Evolutionary conservation across 148 eudicot genomes (phyloP), one percentile per base, ranked within the genome.

Genomic region (Agrostemma githago): DNA sequence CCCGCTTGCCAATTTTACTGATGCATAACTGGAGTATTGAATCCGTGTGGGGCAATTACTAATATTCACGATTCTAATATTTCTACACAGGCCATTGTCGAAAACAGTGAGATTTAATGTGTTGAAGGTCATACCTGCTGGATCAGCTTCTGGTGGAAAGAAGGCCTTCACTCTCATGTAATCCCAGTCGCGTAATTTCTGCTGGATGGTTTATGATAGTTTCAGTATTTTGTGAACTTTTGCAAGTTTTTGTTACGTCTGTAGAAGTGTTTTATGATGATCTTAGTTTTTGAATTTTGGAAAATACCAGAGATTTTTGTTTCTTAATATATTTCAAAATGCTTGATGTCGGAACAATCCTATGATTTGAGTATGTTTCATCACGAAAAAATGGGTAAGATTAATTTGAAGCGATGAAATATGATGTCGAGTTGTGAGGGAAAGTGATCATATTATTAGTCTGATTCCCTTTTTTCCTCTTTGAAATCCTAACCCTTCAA

Each of bases 111-210:
- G 90, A 65, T 85, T 87, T 54, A 87, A 87, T 62, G 90, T 82
- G 44, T 72, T 87, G 83, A 87, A 87, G 83, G 90, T 87, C 70
- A 87, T 83, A 26, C 90, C 90, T 39, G 88, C 90, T n/a, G 88
- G 90, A 0, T 78, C 87, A 6, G 74, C 90, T n/a, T 62, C 76
- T 56, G 85, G 77, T 79, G 90, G 88, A 7, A 87, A 87, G 85
- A 87, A 87, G 79, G 90, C 88, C 14, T 87, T 87, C 20, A 82
- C 85, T 9, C 82, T 77, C 68, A 70, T 83, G 78, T 87, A 81
- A 74, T 26, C 53, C 0, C 43, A 68, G 34, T 44, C 3, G 56
- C 67, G 15, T 53, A 5, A 5, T 66, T 56, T 15, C n/a, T 19
- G 38, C 44, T 8, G 42, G 42, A 51, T 62, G 51, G 62, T 3